A percentile compares a stretch with the other conserved stretches of the same genome.
Conservation (phyloP, 208 protist species). For the Leishmania tropica region DNA sequence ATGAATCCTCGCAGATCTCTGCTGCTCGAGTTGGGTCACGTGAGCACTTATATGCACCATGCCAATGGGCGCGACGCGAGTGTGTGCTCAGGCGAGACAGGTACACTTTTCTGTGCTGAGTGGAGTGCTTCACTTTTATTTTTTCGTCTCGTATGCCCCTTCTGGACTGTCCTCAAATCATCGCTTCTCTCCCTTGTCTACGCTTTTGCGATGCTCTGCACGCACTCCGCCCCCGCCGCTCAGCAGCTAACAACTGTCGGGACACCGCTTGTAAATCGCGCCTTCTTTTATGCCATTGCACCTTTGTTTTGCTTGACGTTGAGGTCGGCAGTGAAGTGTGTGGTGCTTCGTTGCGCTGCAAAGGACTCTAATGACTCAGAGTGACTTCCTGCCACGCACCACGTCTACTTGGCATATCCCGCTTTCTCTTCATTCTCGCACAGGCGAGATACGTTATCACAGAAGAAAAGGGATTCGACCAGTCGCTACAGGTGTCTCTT, state of each 20-base stretch:
- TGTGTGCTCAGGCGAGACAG: not conserved
- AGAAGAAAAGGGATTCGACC: conserved; percentile 1
- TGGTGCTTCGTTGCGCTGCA: not conserved
- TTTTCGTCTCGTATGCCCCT: not conserved
- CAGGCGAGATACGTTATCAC: not conserved
- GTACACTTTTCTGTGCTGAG: not conserved
- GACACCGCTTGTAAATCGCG: not conserved
- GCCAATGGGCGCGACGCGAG: not conserved
- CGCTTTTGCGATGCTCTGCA: not conserved
- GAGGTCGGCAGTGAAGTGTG: not conserved
- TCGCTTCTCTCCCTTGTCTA: not conserved
- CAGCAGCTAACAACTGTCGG: not conserved
- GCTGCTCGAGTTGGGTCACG: not conserved
- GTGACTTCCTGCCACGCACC: not conserved
- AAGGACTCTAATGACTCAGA: not conserved
- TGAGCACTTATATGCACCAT: not conserved
- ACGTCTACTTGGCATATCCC: not conserved
- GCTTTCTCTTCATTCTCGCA: not conserved
- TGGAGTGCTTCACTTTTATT: not conserved
- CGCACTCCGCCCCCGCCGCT: not conserved
- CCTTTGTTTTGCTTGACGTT: not conserved
- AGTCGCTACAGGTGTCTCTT: not conserved
- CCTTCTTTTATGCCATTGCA: not conserved
- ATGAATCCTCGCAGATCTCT: not conserved
- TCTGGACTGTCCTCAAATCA: not conserved